Conservation (phyloP, 2,329 filamentous ascomycete species). For the Talaromyces sp. region DNA sequence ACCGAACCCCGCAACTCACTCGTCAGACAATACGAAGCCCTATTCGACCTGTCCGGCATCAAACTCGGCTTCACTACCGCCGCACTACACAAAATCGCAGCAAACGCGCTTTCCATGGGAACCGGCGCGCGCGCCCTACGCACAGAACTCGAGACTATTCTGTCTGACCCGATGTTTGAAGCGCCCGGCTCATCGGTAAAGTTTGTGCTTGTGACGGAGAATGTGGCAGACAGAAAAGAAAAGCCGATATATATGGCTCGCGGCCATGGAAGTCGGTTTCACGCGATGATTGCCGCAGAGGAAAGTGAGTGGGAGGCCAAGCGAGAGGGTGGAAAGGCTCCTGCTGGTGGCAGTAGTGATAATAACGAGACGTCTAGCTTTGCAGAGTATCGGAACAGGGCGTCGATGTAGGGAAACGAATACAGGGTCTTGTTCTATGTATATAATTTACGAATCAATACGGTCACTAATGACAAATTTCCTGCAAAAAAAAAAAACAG, state of each 20-base stretch:
- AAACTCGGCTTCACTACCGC: constrained; percentile 77
- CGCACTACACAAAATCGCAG: constrained; percentile 75
- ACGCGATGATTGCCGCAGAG: constrained; percentile 45
- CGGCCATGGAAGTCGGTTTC: constrained; percentile 46
- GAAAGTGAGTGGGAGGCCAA: constrained; percentile 46
- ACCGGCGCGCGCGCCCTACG: constrained; percentile 77
- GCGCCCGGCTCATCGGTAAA: constrained; percentile 61
- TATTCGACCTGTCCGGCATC: constrained; percentile 74
- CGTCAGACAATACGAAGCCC: constrained; percentile 77
- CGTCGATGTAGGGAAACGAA: not conserved
- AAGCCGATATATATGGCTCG: constrained; percentile 47
- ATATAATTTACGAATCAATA: not conserved
- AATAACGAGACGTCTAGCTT: constrained; percentile 29
- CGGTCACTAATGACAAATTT: no score
- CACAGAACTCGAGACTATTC: constrained; percentile 72
- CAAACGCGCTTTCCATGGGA: constrained; percentile 59
- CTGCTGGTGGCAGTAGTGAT: not conserved
- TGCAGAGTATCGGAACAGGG: constrained; percentile 36
- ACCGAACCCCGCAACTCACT: constrained; percentile 89
- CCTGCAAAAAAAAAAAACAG: no score
- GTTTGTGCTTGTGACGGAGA: constrained; percentile 68
- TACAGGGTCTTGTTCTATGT: not conserved
- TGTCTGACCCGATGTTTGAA: constrained; percentile 77
- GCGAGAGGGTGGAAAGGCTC: constrained; percentile 12
- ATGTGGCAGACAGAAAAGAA: constrained; percentile 58